Base-by-base conservation (phyloP, 192 early-diverging fungal species). In the Coemansia sp. region DNA sequence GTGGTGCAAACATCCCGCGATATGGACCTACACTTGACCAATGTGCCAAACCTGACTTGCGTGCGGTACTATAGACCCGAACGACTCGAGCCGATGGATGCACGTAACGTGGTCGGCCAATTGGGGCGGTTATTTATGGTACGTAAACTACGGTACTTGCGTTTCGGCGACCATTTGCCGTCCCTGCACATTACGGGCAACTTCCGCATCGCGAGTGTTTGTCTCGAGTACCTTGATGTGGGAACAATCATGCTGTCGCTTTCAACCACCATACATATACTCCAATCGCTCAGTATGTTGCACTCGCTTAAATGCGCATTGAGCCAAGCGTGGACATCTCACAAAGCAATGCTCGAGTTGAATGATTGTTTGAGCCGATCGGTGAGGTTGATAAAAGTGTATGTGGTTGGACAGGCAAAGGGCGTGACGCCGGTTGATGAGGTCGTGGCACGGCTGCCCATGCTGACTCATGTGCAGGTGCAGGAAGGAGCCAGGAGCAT, bases 161-260 rank as follows among this genome's bases (percentile, higher is more conserved):
- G 32, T 19, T 63, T 60, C 38, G 38, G 66, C 35, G 73, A 75
- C 64, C 64, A 64, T 12, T 8, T 75, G 7, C 73, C 67, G 0
- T 37, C 73, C 2, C 25, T 56, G 38, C 47, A n/a, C 56, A 15
- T 11, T 25, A 12, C 29, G 22, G 1, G 11, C 19, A 4, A 10
- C 1, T 29, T 62, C 3, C 19, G 52, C 2, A 45, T 70, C 4
- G 4, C 10, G 11, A 70, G 73, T 22, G 12, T 27, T 22, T 3
- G 49, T 10, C 22, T 75, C 0, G 15, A 32, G 41, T 59, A 47
- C n/a, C 27, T 75, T 60, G 64, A 70, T 41, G 8, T 75, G 3
- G 67, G 67, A 1, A 37, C 70, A 56, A 64, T 64, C 1, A 54
- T 62, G 21, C 5, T 70, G 2, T 66, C 73, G 5, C 58, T 63